Evolutionary conservation across 2,329 filamentous ascomycete species (phyloP).

Genomic region (Fusarium sp.): DNA sequence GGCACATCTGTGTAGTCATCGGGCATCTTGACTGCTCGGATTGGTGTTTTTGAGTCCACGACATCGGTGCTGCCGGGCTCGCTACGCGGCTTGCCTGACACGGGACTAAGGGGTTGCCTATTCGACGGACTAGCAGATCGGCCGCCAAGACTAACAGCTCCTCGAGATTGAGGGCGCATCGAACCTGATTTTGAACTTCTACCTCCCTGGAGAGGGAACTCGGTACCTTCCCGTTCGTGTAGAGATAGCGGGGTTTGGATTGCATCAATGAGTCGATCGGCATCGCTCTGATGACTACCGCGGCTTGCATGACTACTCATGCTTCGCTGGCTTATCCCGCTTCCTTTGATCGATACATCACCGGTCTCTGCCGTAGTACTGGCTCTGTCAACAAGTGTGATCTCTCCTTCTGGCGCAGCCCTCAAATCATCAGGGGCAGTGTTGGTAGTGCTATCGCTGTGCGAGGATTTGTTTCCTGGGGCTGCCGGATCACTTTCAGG

Average conservation of each 20-base stretch:
- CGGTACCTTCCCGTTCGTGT: slow-evolving; percentile 52
- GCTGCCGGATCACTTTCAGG: slow-evolving; percentile 19
- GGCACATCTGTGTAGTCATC: slow-evolving; percentile 59
- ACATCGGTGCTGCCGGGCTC: slow-evolving; percentile 56
- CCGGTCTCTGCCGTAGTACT: slow-evolving; percentile 44
- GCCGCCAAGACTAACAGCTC: slow-evolving; percentile 7
- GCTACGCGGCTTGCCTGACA: slow-evolving; percentile 28
- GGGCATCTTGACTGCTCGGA: slow-evolving; percentile 62
- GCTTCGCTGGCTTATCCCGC: slow-evolving; percentile 51
- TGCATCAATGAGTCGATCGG: slow-evolving; percentile 78
- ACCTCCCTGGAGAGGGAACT: slow-evolving; percentile 46
- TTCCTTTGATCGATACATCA: slow-evolving; percentile 22
- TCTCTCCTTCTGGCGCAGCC: slow-evolving; percentile 61
- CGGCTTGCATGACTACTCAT: slow-evolving; percentile 56
- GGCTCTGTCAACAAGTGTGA: slow-evolving; percentile 69
- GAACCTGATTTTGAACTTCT: slow-evolving; percentile 33
- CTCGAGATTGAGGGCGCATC: slow-evolving; percentile 10
- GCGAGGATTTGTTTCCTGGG: slow-evolving; percentile 16
- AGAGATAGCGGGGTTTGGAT: slow-evolving; percentile 71
- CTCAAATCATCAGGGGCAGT: slow-evolving; percentile 45
- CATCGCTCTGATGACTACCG: slow-evolving; percentile 70
- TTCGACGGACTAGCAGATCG: slow-evolving; percentile 32
- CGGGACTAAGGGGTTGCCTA: slow-evolving; percentile 18
- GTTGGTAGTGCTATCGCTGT: slow-evolving; percentile 37
- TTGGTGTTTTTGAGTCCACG: slow-evolving; percentile 59